Evolutionary conservation across 2,329 filamentous ascomycete genomes (phyloP).

Genomic region (Zopfia rhizophila): DNA sequence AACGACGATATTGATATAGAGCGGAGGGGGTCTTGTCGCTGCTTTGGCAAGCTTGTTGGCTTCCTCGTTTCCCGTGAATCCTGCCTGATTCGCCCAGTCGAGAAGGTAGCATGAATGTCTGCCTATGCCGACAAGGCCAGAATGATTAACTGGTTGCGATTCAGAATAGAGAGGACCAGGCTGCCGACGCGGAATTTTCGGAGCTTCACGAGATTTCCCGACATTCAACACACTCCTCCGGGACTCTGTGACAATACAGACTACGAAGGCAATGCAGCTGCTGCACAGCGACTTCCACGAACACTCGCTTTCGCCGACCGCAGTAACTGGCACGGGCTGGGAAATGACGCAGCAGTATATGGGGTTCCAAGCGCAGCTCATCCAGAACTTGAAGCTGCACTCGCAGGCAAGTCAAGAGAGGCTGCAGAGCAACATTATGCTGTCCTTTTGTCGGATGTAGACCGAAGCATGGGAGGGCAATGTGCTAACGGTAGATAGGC

Average conservation of each 20-base stretch:
- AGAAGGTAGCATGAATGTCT: no score
- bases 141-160: not conserved
- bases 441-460: not conserved
- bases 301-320: no score
- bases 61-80: no score
- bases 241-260: slow-evolving; percentile 21
- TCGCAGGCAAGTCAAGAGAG: slow-evolving; percentile 29
- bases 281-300: no score
- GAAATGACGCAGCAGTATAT: slow-evolving; percentile 8
- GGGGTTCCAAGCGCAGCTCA: slow-evolving; percentile 19
- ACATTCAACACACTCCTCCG: slow-evolving; percentile 28
- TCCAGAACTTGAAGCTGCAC: slow-evolving; percentile 17
- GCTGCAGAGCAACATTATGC: slow-evolving; percentile 29
- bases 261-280: slow-evolving; percentile 17
- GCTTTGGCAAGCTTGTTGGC: no score
- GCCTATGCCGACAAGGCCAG: no score
- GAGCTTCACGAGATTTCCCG: slow-evolving; percentile 25
- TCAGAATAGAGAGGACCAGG: not conserved
- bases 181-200: slow-evolving; percentile 14
- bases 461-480: not conserved
- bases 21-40: no score
- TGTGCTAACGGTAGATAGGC: slow-evolving; percentile 19
- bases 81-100: slow-evolving; percentile 20
- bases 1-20: no score
- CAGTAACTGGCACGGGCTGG: not conserved